Evolutionary conservation across 306 rosid genomes (phyloP), one percentile per base, ranked within the genome.

Genomic region (Carpinus viminea): DNA sequence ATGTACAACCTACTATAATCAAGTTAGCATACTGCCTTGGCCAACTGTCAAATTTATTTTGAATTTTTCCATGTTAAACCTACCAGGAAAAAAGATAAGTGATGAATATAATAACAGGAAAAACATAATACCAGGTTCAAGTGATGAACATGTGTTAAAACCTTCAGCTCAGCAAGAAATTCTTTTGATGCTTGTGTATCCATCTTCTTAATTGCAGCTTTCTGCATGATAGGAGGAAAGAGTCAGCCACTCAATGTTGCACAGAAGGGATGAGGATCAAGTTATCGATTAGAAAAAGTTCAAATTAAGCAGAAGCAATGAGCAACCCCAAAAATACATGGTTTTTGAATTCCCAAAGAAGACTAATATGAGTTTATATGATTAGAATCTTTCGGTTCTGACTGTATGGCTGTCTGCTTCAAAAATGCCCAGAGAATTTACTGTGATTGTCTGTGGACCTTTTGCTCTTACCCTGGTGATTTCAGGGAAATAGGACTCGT

Each of bases 111-210:
- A 21, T 15, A 66, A 50, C 17, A 73, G 48, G 64, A 76, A 69
- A 69, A 85, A 47, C 55, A 16, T 41, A 78, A 57, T 89, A 92
- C 97, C 97, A 92, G 75, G 81, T 92, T 92, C 83, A 92, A 84
- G 83, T 92, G 97, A 84, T 92, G 93, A 79, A 92, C 91, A 34
- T 88, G 94, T 48, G 94, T 92, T 13, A 92, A 81, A 81, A 92
- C 90, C 84, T 87, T 84, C 47, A 92, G 84, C 69, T 92, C 97
- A 17, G 91, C 88, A 52, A 87, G 87, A 75, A 92, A 90, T 56
- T 92, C 94, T 74, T 92, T 86, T 69, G 97, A 85, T 70, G 94
- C 94, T 75, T 88, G 94, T 93, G 90, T 90, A 70, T 90, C 97
- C 97, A 92, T 92, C 83, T 81, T 92, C 82, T 92, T 92, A 46